Conservation (phyloP, 78 protist genomes). For the Tieghemostelium lacteum region DNA sequence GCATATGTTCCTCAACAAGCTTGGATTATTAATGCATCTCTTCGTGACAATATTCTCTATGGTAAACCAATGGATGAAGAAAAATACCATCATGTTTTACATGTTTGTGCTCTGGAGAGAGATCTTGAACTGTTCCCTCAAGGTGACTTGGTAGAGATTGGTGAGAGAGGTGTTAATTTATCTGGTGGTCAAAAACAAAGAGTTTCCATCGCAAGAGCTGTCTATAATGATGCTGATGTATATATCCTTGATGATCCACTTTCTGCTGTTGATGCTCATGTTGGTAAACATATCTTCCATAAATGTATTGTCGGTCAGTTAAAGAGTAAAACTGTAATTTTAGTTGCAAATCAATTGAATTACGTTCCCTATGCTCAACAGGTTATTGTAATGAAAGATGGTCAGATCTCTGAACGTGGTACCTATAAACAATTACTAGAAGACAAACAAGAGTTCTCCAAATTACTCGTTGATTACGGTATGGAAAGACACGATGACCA, state of each 20-base stretch:
- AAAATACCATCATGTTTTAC: conserved; percentile 53
- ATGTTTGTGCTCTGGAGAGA: conserved; percentile 86
- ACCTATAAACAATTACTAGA: conserved; percentile 42
- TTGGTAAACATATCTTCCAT: conserved; percentile 86
- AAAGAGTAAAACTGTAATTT: conserved; percentile 78
- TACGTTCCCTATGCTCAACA: conserved; percentile 40
- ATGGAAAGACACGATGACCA: conserved; percentile 19
- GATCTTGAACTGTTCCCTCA: conserved; percentile 88
- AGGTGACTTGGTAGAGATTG: conserved; percentile 95
- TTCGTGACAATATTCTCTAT: conserved; percentile 93
- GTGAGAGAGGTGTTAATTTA: conserved; percentile 94
- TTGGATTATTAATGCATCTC: conserved; percentile 92
- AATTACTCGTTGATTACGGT: conserved; percentile 29
- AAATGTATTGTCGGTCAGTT: conserved; percentile 68
- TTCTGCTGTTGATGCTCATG: conserved; percentile 95
- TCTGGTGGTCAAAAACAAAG: conserved; percentile 98
- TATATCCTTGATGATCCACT: conserved; percentile 95
- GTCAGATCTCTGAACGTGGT: conserved; percentile 82
- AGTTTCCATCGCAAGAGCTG: conserved; percentile 93
- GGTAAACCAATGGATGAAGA: conserved; percentile 81
- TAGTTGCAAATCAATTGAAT: conserved; percentile 89
- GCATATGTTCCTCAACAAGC: conserved; percentile 96
- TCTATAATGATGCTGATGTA: conserved; percentile 88
- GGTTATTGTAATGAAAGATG: conserved; percentile 76
- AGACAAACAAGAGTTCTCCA: conserved; percentile 15